phyloP scores from a whole-genome alignment of 345 rosid species.

The Salix arbutifolia region DNA sequence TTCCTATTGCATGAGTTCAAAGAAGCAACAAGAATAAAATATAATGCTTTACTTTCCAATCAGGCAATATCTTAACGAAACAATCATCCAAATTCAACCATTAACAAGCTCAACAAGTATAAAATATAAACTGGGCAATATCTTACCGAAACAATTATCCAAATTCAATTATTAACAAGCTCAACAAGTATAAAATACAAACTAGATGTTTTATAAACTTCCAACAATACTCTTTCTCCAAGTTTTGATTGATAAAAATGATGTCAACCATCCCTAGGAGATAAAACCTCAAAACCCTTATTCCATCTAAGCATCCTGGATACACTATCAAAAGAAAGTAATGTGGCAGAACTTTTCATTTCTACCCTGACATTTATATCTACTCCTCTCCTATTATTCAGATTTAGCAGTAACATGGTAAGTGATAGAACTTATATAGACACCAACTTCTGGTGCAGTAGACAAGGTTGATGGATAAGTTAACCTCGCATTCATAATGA shows the following conservation, averaged over 20 bases:
- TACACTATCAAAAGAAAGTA: too few relatives aligned
- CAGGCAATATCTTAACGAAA: background rate
- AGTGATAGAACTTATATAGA: too few relatives aligned
- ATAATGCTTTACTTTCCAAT: background rate
- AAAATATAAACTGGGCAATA: background rate
- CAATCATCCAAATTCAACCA: background rate
- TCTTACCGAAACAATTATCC: background rate
- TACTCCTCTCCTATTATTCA: too few relatives aligned
- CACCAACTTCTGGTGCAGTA: too few relatives aligned
- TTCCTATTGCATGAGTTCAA: slow-evolving; percentile 50
- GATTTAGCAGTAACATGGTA: too few relatives aligned
- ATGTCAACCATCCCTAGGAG: background rate
- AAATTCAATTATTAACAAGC: background rate
- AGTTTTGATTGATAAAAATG: background rate
- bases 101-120: background rate
- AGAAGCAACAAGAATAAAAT: slow-evolving; percentile 10
- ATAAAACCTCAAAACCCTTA: background rate
- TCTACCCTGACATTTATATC: too few relatives aligned
- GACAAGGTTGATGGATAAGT: too few relatives aligned
- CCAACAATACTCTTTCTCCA: background rate
- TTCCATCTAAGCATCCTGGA: too few relatives aligned
- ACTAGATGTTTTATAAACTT: background rate
- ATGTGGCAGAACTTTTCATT: too few relatives aligned
- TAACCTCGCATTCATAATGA: too few relatives aligned
- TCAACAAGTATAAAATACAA: background rate